Evolutionary conservation across 257 asterid species (phyloP).

Genomic region (Linderniella brevidens): DNA sequence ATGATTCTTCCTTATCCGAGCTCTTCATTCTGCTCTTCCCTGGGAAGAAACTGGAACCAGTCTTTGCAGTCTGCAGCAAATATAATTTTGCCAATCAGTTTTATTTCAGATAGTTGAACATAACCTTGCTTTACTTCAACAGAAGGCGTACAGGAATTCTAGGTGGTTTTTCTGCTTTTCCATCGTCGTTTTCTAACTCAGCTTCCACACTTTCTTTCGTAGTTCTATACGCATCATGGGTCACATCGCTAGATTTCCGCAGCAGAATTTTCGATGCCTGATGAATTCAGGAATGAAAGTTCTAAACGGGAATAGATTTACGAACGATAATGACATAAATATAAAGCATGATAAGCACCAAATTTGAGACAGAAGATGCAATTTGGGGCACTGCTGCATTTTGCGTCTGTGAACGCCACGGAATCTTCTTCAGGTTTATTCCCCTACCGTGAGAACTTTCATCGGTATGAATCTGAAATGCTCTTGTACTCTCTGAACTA

Average conservation of each 20-base stretch:
- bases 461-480: constrained; percentile 12
- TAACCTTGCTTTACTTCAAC: background rate
- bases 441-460: constrained; percentile 16
- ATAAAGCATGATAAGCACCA: constrained; percentile 31
- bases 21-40: too few relatives aligned
- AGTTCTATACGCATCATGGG: constrained; percentile 13
- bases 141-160: constrained; percentile 38
- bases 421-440: constrained; percentile 23
- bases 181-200: constrained; percentile 17
- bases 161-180: constrained; percentile 39
- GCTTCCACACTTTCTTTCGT: constrained; percentile 16
- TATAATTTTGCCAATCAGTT: background rate
- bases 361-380: constrained; percentile 37
- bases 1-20: too few relatives aligned
- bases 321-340: constrained; percentile 9
- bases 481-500: constrained; percentile 10
- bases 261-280: constrained; percentile 45
- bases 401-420: constrained; percentile 20
- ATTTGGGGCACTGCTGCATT: constrained; percentile 27
- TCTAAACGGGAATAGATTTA: constrained; percentile 6
- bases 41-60: too few relatives aligned
- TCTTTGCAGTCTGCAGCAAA: background rate
- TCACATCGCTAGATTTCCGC: constrained; percentile 19
- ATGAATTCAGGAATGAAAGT: constrained; percentile 6
- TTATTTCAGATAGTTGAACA: background rate